These are phyloP conservation scores for Saturnispora zaruensis DNA, from an alignment of 805 yeast genomes.

Conservation along the genomic window DNA sequence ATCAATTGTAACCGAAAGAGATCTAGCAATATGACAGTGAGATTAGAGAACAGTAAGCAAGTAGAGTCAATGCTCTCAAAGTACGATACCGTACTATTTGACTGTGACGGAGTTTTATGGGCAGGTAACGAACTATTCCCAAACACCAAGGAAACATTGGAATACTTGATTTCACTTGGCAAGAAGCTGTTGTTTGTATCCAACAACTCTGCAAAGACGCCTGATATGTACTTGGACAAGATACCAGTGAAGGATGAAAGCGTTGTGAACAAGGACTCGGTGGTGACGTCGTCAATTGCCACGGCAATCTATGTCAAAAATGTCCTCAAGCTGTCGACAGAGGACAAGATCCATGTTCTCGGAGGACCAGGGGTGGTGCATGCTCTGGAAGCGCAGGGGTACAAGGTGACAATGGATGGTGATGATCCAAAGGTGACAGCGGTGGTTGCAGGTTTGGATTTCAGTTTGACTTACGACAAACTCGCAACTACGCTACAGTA, in stretches of 20 bases:
- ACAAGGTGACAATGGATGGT: slow-evolving; percentile 60
- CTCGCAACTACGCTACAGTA: slow-evolving; percentile 78
- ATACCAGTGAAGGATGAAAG: slow-evolving; percentile 39
- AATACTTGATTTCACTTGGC: slow-evolving; percentile 41
- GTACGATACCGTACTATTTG: slow-evolving; percentile 84
- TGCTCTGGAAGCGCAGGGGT: slow-evolving; percentile 71
- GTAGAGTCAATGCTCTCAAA: slow-evolving; percentile 47
- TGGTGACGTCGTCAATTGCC: slow-evolving; percentile 89
- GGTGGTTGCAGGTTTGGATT: slow-evolving; percentile 83
- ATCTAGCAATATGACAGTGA: slow-evolving; percentile 33
- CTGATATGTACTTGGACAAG: slow-evolving; percentile 67
- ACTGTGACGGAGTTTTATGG: slow-evolving; percentile 98
- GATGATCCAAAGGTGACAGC: slow-evolving; percentile 73
- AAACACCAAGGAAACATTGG: slow-evolving; percentile 64
- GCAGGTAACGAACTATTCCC: slow-evolving; percentile 78
- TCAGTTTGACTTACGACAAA: slow-evolving; percentile 70
- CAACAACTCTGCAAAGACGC: slow-evolving; percentile 88
- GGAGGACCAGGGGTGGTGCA: slow-evolving; percentile 84
- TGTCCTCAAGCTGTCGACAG: slow-evolving; percentile 64
- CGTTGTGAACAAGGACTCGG: slow-evolving; percentile 42
- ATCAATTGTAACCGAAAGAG: not conserved
- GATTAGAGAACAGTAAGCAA: slow-evolving; percentile 39
- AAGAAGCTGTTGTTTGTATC: slow-evolving; percentile 86
- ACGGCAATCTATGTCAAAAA: slow-evolving; percentile 77
- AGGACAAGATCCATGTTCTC: slow-evolving; percentile 76